Evolutionary conservation across 768 basidiomycete species (phyloP).

Genomic region (Infundibulicybe gibba): DNA sequence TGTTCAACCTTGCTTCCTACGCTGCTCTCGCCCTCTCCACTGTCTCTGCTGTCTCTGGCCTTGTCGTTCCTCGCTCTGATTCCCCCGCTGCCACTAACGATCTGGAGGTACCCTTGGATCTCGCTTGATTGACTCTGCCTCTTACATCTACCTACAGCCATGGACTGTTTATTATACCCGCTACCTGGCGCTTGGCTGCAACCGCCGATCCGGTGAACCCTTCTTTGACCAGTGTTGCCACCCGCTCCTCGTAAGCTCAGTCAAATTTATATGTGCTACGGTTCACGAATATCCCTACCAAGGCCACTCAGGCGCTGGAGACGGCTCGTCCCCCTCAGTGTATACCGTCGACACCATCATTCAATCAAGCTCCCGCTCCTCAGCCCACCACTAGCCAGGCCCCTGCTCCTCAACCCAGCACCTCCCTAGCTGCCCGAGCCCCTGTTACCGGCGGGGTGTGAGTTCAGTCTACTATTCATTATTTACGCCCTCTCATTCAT

Average conservation of each 20-base stretch:
- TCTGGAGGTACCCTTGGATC: constrained; percentile 37
- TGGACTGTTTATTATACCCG: constrained; percentile 58
- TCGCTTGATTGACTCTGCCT: too few relatives aligned
- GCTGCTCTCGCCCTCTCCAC: constrained; percentile 38
- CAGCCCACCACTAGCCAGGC: constrained; percentile 5
- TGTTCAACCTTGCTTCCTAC: constrained; percentile 37
- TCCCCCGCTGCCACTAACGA: constrained; percentile 34
- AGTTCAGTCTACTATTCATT: constrained; percentile 12
- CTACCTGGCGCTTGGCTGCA: constrained; percentile 55
- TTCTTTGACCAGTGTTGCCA: constrained; percentile 75
- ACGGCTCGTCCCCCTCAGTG: constrained; percentile 49
- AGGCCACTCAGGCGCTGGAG: constrained; percentile 50
- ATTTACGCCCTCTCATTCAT: constrained; percentile 2
- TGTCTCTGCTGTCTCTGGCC: constrained; percentile 34
- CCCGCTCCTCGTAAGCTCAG: constrained; percentile 52
- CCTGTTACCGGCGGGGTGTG: constrained; percentile 44
- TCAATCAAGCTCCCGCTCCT: constrained; percentile 12
- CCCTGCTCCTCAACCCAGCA: constrained; percentile 9
- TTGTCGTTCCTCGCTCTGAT: constrained; percentile 36
- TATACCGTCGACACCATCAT: constrained; percentile 30
- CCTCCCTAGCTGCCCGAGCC: constrained; percentile 19
- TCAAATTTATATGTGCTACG: background rate
- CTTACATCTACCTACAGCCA: constrained; percentile 22
- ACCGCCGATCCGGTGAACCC: constrained; percentile 38
- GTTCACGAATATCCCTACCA: background rate